Conservation (phyloP, 164 flowering plant genomes). For the Berberis thunbergii region DNA sequence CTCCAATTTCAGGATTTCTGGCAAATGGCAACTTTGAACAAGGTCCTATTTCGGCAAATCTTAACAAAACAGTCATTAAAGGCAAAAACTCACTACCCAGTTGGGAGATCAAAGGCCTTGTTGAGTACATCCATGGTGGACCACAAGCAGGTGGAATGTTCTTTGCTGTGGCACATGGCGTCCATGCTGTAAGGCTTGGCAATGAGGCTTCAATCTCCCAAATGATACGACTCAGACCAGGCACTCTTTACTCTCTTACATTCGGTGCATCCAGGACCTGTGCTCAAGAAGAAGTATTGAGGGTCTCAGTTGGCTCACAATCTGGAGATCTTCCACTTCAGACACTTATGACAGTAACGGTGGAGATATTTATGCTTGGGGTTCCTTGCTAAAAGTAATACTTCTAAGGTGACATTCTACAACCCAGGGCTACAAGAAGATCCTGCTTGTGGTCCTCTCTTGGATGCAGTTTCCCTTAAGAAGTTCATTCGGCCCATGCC, state of each 20-base stretch:
- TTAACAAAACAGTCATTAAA: conserved; percentile 56
- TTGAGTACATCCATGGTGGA: conserved; percentile 84
- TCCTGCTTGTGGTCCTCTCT: conserved; percentile 87
- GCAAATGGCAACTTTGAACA: conserved; percentile 89
- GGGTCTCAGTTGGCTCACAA: conserved; percentile 54
- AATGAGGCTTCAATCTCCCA: conserved; percentile 89
- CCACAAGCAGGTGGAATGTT: conserved; percentile 89
- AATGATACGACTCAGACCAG: conserved; percentile 42
- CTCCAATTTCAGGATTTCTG: conserved; percentile 49
- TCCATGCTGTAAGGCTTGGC: conserved; percentile 86
- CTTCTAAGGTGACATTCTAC: conserved; percentile 47
- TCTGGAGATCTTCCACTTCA: conserved; percentile 70
- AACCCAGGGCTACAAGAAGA: conserved; percentile 91
- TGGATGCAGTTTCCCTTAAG: conserved; percentile 84
- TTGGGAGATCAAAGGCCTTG: conserved; percentile 80
- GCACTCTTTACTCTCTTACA: conserved; percentile 67
- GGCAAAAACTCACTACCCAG: conserved; percentile 61
- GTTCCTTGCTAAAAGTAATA: conserved; percentile 36
- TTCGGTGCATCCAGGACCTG: conserved; percentile 89
- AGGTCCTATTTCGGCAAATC: conserved; percentile 37
- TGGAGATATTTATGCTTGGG: conserved; percentile 78
- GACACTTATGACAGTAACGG: conserved; percentile 71
- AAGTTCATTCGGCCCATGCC: conserved; percentile 47
- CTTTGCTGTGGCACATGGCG: conserved; percentile 70
- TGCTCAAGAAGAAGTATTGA: conserved; percentile 83